These are phyloP conservation scores for Acanthamoeba sp. DNA, from an alignment of 208 protist species.

Conservation along the genomic window DNA sequence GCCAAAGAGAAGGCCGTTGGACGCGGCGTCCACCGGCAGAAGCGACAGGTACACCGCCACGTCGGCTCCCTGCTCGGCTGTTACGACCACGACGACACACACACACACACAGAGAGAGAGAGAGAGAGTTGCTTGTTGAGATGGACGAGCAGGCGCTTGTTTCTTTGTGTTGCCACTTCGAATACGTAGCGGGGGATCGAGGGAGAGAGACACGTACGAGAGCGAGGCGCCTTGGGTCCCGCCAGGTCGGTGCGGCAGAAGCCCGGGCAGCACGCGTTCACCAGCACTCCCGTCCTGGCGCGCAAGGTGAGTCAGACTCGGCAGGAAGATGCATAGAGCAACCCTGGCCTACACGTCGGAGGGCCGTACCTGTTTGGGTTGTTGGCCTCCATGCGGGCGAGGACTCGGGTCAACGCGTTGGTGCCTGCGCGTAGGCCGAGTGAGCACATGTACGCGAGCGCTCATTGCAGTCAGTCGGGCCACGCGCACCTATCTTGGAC, in stretches of 20 bases:
- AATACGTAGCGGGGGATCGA: too few relatives aligned
- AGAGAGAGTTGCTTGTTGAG: too few relatives aligned
- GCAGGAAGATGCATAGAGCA: too few relatives aligned
- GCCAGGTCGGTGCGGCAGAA: conserved; percentile 44
- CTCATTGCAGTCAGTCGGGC: not conserved
- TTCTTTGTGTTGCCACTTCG: too few relatives aligned
- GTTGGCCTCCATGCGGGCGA: conserved; percentile 26
- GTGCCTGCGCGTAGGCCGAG: not conserved
- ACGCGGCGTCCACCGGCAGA: not conserved
- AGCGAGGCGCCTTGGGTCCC: conserved; percentile 27
- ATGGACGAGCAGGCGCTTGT: not conserved
- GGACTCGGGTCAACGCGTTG: conserved; percentile 47
- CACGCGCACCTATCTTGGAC: not conserved
- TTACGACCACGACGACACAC: not conserved
- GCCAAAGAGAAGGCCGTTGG: not conserved
- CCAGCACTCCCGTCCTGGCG: not conserved
- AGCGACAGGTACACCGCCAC: conserved; percentile 47
- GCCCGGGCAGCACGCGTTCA: conserved; percentile 70
- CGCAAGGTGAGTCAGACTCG: too few relatives aligned
- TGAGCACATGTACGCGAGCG: too few relatives aligned
- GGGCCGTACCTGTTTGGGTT: not conserved
- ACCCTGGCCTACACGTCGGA: too few relatives aligned
- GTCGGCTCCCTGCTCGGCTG: conserved; percentile 58
- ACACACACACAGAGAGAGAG: not conserved
- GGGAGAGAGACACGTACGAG: not conserved